phyloP scores from a whole-genome alignment of 257 asterid species.

The Cruciata laevipes region DNA sequence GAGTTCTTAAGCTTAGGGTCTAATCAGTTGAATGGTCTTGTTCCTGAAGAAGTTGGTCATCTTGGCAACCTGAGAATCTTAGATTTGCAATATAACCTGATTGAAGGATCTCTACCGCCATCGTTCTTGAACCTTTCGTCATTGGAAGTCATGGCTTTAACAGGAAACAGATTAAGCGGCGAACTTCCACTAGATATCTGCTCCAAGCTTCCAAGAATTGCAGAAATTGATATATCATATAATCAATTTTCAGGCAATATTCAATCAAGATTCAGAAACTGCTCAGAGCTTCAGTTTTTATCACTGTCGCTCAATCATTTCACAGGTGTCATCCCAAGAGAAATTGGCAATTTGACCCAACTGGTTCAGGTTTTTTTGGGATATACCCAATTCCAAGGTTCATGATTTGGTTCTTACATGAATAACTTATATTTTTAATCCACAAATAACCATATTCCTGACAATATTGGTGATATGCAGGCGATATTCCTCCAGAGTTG shows the following conservation, averaged over 20 bases:
- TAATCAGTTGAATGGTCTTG: neutral
- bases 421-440: neutral
- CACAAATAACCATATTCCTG: neutral
- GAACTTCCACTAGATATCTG: conserved; percentile 17
- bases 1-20: neutral
- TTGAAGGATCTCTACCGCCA: conserved; percentile 19
- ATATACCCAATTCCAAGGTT: neutral
- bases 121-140: conserved; percentile 17
- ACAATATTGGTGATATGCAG: neutral
- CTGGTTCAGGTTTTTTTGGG: neutral
- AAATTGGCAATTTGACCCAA: neutral
- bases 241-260: conserved; percentile 18
- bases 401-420: neutral
- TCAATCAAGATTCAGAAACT: conserved; percentile 15
- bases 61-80: neutral
- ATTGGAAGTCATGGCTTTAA: no score
- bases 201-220: conserved; percentile 9
- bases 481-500: neutral
- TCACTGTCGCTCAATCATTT: neutral
- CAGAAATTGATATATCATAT: neutral
- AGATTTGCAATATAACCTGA: neutral
- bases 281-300: conserved; percentile 8
- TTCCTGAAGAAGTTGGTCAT: conserved; percentile 11
- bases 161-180: conserved; percentile 8
- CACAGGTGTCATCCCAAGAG: neutral